Base-by-base conservation (phyloP, 805 yeast genomes). In the Saturnispora besseyi region DNA sequence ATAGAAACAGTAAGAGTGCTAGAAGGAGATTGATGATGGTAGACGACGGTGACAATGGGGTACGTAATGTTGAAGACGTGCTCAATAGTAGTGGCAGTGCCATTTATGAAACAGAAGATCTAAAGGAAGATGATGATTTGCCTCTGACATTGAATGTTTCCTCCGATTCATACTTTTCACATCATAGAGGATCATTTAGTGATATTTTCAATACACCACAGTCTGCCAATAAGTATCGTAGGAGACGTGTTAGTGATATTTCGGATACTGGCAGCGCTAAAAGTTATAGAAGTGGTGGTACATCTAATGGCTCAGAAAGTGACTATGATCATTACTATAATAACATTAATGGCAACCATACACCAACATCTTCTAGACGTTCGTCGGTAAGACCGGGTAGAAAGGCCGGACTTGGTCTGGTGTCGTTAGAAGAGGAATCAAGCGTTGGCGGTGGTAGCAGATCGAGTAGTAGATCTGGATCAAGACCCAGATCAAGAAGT, bases 131-230 rank as follows among this genome's bases (percentile, higher is more conserved):
- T 15, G 44, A 45, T 13, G 41, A 48, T 24, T 11, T 54, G 5
- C 32, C 47, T n/a, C 32, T 45, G 22, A 48, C 48, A 15, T 30
- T 62, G 37, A 50, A 57, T 2, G 46, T 62, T n/a, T 58, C 67
- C 3, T 64, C 69, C 7, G 69, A 65, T 48, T 63, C 68, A 8
- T 65, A 65, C 38, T 65, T 60, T 48, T 62, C 67, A 22, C 65
- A 62, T 44, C 63, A 65, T 36, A 47, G 69, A 45, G 64, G 57
- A 22, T 57, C 62, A 1, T 56, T 57, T 10, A 28, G 36, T 18
- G 51, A 48, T 21, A 24, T 26, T 9, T 24, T 36, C 12, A 21
- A 30, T 3, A 48, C 51, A 2, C 51, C 51, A 22, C 38, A 43
- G n/a, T 28, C 45, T 10, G 11, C 42, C 13, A 37, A 13, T 33